These are phyloP conservation scores for Diaporthe caulivora DNA, from an alignment of 2,329 filamentous ascomycete species.

Conservation along the genomic window DNA sequence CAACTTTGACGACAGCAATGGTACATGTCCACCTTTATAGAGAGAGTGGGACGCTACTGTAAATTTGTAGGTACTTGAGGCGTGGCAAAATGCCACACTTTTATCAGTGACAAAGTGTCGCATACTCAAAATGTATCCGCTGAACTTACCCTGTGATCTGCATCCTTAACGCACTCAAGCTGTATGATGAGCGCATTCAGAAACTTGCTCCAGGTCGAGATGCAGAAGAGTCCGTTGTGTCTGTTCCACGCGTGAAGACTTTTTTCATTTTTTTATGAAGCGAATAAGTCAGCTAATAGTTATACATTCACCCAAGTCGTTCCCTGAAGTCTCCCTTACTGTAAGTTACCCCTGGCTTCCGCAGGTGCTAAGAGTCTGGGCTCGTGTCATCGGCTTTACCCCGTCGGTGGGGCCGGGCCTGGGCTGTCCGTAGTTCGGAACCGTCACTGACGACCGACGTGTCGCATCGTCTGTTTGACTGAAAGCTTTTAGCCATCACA, in stretches of 20 bases:
- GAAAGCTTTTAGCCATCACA: not conserved
- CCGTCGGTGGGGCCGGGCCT: constrained; percentile 4
- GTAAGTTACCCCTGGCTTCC: no score
- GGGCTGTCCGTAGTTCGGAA: not conserved
- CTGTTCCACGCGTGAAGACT: no score
- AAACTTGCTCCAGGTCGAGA: not conserved
- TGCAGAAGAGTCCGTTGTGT: no score
- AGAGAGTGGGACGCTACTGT: not conserved
- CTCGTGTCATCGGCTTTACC: constrained; percentile 6
- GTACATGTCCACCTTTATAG: not conserved
- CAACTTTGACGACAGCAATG: not conserved
- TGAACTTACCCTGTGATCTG: not conserved
- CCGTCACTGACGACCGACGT: not conserved
- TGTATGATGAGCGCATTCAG: no score
- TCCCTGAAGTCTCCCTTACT: no score
- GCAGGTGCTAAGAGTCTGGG: not conserved
- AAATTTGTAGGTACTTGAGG: not conserved
- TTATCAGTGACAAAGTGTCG: not conserved
- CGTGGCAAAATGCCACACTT: not conserved
- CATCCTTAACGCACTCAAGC: not conserved
- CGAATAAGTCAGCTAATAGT: not conserved
- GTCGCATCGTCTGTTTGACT: not conserved
- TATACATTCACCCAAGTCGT: not conserved
- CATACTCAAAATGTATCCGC: not conserved
- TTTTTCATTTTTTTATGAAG: no score